Base-by-base conservation (phyloP, 768 basidiomycete genomes). In the Suillus tomentosus region DNA sequence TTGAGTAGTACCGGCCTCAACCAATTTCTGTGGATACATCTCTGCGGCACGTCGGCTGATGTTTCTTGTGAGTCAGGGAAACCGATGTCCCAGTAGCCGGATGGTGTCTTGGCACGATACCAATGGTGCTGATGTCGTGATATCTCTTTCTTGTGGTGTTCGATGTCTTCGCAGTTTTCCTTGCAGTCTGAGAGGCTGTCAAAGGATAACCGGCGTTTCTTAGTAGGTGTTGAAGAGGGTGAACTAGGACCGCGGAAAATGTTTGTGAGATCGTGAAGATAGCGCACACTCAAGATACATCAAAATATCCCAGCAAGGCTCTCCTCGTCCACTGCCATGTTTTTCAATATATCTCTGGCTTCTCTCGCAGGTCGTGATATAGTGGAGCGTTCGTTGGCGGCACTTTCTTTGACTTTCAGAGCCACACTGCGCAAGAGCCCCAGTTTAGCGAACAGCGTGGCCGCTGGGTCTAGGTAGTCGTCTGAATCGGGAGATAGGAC, bases 41-140 rank as follows among this genome's bases (percentile, higher is more conserved):
- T 85, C 83, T 63, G 81, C 82, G 10, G 95, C 95, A 63, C 78
- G 78, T 64, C 79, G 77, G 73, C 96, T 96, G 69, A 96, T 95
- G 61, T 88, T 71, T 93, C 86, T 74, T 96, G 95, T 5, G 95
- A 95, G 67, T 82, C 80, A 1, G 95, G 95, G 73, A 98, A 96
- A 1, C 91, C 94, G 63, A 96, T 95, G 62, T 89, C 82, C 92
- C 94, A 96, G 76, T 92, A 96, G 17, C 86, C 87, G 1, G 93
- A 94, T 13, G 95, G 95, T 1, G 93, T 95, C 58, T 80, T 83
- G 1, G 87, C 81, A 54, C 86, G 81, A 36, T 80, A 81, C 91
- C 90, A 94, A 22, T 87, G 82, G 64, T 87, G 82, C 17, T 89
- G 82, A 73, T 93, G 91, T 37, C 88, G 81, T 42, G 90, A 92